Base-by-base conservation (phyloP, 441 rosid species). In the Melastoma candidum region DNA sequence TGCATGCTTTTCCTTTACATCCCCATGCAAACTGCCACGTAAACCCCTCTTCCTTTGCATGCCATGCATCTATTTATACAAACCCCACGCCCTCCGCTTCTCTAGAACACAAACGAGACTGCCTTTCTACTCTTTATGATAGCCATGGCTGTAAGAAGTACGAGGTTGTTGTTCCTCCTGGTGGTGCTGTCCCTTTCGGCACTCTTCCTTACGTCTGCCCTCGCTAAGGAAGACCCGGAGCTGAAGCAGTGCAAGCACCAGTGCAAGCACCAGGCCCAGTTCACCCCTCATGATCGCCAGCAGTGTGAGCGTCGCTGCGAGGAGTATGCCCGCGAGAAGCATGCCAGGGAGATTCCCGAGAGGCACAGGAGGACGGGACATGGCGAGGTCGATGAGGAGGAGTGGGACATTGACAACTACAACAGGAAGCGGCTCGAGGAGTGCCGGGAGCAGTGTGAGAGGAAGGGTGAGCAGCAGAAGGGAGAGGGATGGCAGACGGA, bases 241-340 rank as follows among this genome's bases (percentile, higher is more conserved):
- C 68, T 66, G 32, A 58, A 66, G 70, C 67, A 60, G 62, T 81
- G 87, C 76, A 57, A n/a, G 68, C 72, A 65, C 54, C 79, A 70
- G 60, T 77, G 86, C 72, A 26, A 47, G 66, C 69, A 52, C 43
- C 74, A 74, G 56, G 64, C 56, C 5, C 66, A 68, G 11, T 56
- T 27, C 50, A 53, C 53, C 27, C 66, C 56, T 57, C 14, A 56
- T 4, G 47, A 76, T 66, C 57, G 54, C 54, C 56, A 57, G 41
- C 26, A 10, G 44, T 76, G 87, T 49, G 11, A 2, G 14, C 26
- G 36, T 43, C 47, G 11, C 17, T 78, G 80, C 54, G 68, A 71
- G 39, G 70, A 64, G 9, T 74, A 73, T 69, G 26, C 61, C 56
- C 43, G 49, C 25, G 58, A 64, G 63, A 64, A 49, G 60, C 53